Base-by-base conservation (phyloP, 345 rosid species). In the Mercurialis annua region DNA sequence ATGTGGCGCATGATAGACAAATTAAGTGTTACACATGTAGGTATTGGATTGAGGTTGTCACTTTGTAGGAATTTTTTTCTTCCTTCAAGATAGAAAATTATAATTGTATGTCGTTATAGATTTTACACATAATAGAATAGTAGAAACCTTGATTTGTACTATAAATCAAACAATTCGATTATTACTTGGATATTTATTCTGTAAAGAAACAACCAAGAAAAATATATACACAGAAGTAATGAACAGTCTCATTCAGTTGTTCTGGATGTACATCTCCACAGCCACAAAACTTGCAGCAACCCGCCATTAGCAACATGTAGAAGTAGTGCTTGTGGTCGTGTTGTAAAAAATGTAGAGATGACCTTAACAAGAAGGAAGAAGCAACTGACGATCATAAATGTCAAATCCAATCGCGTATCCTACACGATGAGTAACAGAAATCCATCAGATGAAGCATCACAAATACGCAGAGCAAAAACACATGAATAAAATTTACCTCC, bases 261-360 rank as follows among this genome's bases (percentile, higher is more conserved):
- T n/a, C n/a, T n/a, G n/a, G n/a, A n/a, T n/a, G n/a, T n/a, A n/a
- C 49, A 59, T 69, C 69, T 80, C 87, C 82, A 83, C 11, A 64
- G 74, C 86, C 86, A 80, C 51, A 82, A 65, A 64, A 65, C 74
- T 73, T 86, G 88, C 85, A 82, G 70, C 65, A 86, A 52, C 24
- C 85, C 90, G 11, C 88, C 87, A 71, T 86, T 84, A 16, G 80
- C 82, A 51, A 82, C 78, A 71, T 84, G 83, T 67, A 73, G 58
- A 59, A 86, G 80, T 49, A 86, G 65, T 9, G 73, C 69, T 10
- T 49, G 65, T 1, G 71, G 21, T 36, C 49, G 50, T 24, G 74
- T 21, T 0, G 69, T 65, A 33, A 78, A 80, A 69, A 16, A 43
- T n/a, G 57, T 9, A 31, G 84, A 75, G 14, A 63, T 59, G 5